Conservation (phyloP, 2,329 filamentous ascomycete genomes). For the Neofusicoccum kwambonambiense region DNA sequence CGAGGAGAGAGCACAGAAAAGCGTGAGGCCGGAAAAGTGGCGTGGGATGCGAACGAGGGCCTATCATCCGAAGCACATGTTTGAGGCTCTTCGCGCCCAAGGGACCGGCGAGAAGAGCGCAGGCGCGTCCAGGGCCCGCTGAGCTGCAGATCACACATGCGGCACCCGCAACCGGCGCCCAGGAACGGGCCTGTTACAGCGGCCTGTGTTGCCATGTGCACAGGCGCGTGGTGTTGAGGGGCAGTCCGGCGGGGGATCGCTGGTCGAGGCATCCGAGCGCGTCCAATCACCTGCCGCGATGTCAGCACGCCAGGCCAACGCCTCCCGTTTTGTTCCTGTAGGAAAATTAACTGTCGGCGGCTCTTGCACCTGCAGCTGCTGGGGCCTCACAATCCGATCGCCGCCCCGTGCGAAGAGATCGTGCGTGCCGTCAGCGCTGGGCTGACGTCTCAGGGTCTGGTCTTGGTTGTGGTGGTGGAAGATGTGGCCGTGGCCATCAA, state of each 20-base stretch:
- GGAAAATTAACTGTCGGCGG: background rate
- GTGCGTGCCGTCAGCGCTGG: background rate
- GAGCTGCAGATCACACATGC: background rate
- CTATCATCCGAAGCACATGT: slow-evolving; percentile 11
- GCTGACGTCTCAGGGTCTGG: background rate
- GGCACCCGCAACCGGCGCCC: slow-evolving; percentile 18
- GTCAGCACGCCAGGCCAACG: slow-evolving; percentile 7
- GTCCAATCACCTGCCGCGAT: slow-evolving; percentile 7
- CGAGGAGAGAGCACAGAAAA: slow-evolving; percentile 11
- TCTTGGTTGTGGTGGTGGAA: background rate
- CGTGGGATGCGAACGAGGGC: slow-evolving; percentile 19
- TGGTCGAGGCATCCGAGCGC: background rate
- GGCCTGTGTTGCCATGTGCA: slow-evolving; percentile 31
- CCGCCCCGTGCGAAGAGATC: background rate
- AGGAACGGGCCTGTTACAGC: slow-evolving; percentile 31
- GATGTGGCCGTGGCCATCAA: background rate
- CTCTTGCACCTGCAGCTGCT: background rate
- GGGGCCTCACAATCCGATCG: background rate
- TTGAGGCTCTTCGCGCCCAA: slow-evolving; percentile 7
- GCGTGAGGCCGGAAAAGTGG: slow-evolving; percentile 35
- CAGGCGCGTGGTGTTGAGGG: slow-evolving; percentile 41
- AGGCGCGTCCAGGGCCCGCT: background rate
- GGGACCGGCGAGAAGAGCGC: slow-evolving; percentile 22
- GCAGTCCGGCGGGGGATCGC: slow-evolving; percentile 5
- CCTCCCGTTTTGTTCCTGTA: background rate